A percentile compares a stretch with the other conserved stretches of the same genome.
These are phyloP conservation scores for Neolentinus lepideus DNA, from an alignment of 1,284 basidiomycete species.

Conservation along the genomic window DNA sequence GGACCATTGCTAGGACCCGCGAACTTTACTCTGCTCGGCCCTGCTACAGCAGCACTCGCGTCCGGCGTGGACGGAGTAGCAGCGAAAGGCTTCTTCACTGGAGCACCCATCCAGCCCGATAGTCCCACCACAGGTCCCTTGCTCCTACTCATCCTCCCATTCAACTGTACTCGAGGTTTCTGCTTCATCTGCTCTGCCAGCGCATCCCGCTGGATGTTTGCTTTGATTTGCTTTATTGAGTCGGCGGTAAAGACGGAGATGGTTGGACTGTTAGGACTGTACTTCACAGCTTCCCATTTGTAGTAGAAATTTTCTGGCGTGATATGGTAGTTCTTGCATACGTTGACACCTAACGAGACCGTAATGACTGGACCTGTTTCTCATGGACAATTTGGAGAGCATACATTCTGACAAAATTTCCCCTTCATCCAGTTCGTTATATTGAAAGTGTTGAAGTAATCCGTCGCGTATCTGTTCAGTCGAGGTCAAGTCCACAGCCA, in stretches of 20 bases:
- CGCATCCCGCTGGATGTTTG: slow-evolving; percentile 44
- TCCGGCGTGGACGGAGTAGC: slow-evolving; percentile 11
- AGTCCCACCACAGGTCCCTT: slow-evolving; percentile 7
- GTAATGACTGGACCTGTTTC: neutral
- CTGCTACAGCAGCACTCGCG: slow-evolving; percentile 20
- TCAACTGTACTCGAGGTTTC: slow-evolving; percentile 15
- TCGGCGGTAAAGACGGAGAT: slow-evolving; percentile 36
- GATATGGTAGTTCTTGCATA: slow-evolving; percentile 62
- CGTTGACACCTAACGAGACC: slow-evolving; percentile 40
- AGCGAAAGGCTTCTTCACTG: slow-evolving; percentile 12
- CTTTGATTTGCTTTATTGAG: slow-evolving; percentile 45
- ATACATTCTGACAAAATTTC: slow-evolving; percentile 14
- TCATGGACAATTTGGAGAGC: neutral
- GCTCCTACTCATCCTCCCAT: slow-evolving; percentile 12
- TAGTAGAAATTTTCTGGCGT: slow-evolving; percentile 51
- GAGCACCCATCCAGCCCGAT: slow-evolving; percentile 15
- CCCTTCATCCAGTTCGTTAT: slow-evolving; percentile 3
- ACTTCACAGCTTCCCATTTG: slow-evolving; percentile 63
- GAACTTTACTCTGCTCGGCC: slow-evolving; percentile 38
- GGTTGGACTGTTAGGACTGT: slow-evolving; percentile 19
- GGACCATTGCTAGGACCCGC: slow-evolving; percentile 36
- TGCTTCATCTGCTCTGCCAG: slow-evolving; percentile 32
- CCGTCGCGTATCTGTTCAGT: neutral
- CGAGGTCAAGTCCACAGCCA: neutral
- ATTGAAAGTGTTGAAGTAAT: neutral